Conservation (phyloP, 2,329 filamentous ascomycete genomes). For the Venturia asperata region DNA sequence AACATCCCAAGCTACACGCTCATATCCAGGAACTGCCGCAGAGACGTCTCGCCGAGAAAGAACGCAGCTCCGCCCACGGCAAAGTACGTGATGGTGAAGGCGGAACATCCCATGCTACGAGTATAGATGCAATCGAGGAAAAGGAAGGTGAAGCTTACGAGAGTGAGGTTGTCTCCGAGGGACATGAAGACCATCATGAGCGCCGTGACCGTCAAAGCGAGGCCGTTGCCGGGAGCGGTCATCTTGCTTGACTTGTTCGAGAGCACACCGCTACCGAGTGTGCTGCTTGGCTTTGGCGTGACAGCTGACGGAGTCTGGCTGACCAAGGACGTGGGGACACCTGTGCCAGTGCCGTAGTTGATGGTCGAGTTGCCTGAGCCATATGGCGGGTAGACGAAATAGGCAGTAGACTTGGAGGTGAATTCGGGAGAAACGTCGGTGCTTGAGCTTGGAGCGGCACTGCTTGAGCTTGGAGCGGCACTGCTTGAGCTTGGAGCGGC, state of each 20-base stretch:
- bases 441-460: background rate
- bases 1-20: background rate
- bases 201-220: constrained; percentile 2
- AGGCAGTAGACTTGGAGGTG: background rate
- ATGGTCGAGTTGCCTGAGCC: background rate
- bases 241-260: constrained; percentile 4
- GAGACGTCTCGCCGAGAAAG: background rate
- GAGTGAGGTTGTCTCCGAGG: background rate
- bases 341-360: background rate
- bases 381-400: background rate
- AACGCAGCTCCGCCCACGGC: background rate
- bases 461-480: constrained; percentile 1
- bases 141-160: constrained; percentile 8
- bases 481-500: background rate
- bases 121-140: background rate
- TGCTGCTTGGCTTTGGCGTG: background rate
- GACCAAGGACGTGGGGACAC: background rate
- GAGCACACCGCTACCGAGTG: background rate
- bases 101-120: background rate
- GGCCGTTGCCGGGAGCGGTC: background rate
- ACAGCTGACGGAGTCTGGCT: background rate
- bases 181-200: constrained; percentile 7
- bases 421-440: background rate
- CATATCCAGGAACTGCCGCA: constrained; percentile 10
- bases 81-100: constrained; percentile 1